A percentile compares a stretch with the other conserved stretches of the same genome.
phyloP scores from a whole-genome alignment of 306 rosid species.

The Trifolium repens region DNA sequence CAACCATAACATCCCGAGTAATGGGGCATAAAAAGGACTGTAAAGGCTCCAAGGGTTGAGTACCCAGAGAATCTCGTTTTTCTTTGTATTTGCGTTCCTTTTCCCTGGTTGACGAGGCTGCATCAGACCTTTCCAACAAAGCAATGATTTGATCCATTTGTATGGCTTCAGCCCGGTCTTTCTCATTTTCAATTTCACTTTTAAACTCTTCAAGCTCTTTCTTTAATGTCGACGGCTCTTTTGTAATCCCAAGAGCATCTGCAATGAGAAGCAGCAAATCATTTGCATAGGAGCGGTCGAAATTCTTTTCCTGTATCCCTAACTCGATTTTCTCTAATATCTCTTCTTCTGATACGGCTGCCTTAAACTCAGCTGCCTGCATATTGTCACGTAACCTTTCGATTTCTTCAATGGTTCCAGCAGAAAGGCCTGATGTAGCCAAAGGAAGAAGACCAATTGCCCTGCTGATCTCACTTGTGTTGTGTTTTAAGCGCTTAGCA shows the following conservation, averaged over 20 bases:
- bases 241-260: slow-evolving; percentile 71
- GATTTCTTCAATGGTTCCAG: slow-evolving; percentile 58
- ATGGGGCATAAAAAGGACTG: slow-evolving; percentile 61
- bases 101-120: slow-evolving; percentile 70
- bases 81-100: slow-evolving; percentile 62
- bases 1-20: slow-evolving; percentile 63
- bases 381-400: slow-evolving; percentile 61
- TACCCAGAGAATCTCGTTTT: slow-evolving; percentile 64
- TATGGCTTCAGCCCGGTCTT: slow-evolving; percentile 76
- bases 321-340: slow-evolving; percentile 77
- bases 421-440: slow-evolving; percentile 60
- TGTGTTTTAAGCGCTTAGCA: slow-evolving; percentile 50
- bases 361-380: slow-evolving; percentile 68
- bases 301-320: slow-evolving; percentile 71
- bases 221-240: slow-evolving; percentile 63
- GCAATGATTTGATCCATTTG: slow-evolving; percentile 95
- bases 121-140: slow-evolving; percentile 84
- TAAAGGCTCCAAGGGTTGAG: slow-evolving; percentile 51
- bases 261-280: slow-evolving; percentile 70
- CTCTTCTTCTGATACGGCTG: slow-evolving; percentile 73
- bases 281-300: slow-evolving; percentile 76
- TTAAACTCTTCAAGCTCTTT: slow-evolving; percentile 76
- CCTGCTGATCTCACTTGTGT: slow-evolving; percentile 54
- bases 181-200: slow-evolving; percentile 77
- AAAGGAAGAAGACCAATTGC: slow-evolving; percentile 70